Evolutionary conservation across 805 yeast genomes (phyloP).

Genomic region (Candida sithepensis): DNA sequence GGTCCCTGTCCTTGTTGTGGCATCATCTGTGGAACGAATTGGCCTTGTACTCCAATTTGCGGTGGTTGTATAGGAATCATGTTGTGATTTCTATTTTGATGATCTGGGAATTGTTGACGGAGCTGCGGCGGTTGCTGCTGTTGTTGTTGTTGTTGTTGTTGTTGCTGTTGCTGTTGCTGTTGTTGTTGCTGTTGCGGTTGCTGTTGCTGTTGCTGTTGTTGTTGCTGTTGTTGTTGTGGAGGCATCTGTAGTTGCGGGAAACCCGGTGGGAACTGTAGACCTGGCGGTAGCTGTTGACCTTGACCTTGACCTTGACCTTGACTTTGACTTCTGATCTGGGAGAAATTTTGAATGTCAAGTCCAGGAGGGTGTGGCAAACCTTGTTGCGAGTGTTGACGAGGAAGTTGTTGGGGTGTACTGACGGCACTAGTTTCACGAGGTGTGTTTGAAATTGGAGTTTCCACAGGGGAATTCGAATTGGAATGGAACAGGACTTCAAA

Average conservation of each 20-base stretch:
- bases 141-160: neutral
- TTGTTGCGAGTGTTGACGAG: neutral
- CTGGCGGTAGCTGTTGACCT: constrained; percentile 3
- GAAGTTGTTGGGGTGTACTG: neutral
- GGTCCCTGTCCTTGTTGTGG: constrained; percentile 2
- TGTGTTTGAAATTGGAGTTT: neutral
- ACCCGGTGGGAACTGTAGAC: constrained; percentile 2
- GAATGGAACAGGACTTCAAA: constrained; percentile 18
- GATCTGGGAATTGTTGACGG: neutral
- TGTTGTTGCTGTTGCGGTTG: neutral
- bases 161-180: neutral
- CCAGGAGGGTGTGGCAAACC: neutral
- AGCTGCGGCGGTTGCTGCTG: neutral
- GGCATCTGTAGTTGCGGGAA: constrained; percentile 3
- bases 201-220: neutral
- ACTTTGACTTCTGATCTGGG: neutral
- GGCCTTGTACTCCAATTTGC: neutral
- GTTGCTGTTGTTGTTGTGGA: neutral
- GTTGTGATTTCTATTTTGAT: neutral
- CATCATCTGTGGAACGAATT: constrained; percentile 1
- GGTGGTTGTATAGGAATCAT: neutral
- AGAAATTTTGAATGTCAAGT: neutral
- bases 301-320: no score
- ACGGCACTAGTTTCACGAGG: neutral
- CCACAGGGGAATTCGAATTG: neutral